Base-by-base conservation (phyloP, 495 filamentous ascomycete species). In the Penicillium canescens region DNA sequence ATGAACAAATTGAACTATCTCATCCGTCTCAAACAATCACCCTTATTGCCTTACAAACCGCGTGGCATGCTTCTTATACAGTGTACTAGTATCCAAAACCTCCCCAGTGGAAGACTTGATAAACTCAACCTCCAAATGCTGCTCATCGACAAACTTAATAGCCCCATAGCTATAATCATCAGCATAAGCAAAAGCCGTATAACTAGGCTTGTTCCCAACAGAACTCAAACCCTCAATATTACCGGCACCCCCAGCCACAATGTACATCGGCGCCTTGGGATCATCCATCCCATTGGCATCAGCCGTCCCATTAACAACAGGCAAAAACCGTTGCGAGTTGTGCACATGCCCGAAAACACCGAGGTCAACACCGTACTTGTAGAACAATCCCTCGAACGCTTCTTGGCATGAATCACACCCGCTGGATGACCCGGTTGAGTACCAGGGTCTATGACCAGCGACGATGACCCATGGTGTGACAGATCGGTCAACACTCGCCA, bases 301-400 rank as follows among this genome's bases (percentile, higher is more conserved):
- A 0, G 71, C 75, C 0, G 61, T 72, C 24, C 62, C 65, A 42
- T 85, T 72, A 35, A 63, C 55, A 7, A 80, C 67, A 0, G 78
- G 74, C 3, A 60, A 35, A 24, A 74, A 69, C 6, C 78, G 73
- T 56, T 85, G 76, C 31, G 78, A 80, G 62, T 80, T 82, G 54
- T 87, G 84, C 16, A 81, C 78, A 59, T 87, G 84, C 2, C 84
- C 84, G 63, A 82, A 82, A 8, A 86, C 75, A 26, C 70, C 82
- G 7, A 87, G 63, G 55, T 87, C 84, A 16, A 87, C 83, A 8
- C 81, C 80, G 61, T 86, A 84, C 42, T 75, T 70, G 62, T 81
- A 80, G 26, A 85, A 64, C 9, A 87, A 54, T 8, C 73, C 67
- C 65, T 87, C 83, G 49, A 87, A 87, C 6, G 78, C 80, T 5